These are phyloP conservation scores for Artemisia annua DNA, from an alignment of 129 eudicot species.

Conservation along the genomic window DNA sequence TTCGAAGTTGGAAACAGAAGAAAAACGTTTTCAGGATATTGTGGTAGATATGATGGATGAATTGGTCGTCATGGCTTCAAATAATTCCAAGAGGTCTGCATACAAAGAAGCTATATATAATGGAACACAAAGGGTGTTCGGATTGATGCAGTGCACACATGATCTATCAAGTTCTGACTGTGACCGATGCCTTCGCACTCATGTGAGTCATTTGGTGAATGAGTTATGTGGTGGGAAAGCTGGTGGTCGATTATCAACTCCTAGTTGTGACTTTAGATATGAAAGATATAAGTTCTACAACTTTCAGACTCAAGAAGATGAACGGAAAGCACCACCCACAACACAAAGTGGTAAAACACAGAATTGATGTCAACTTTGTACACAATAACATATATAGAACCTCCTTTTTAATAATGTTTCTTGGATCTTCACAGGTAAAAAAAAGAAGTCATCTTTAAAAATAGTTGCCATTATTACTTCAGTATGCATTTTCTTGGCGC, in stretches of 20 bases:
- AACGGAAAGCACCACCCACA: background rate
- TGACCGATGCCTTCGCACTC: conserved; percentile 6
- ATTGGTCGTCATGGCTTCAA: conserved; percentile 6
- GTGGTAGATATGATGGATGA: conserved; percentile 16
- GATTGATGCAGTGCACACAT: conserved; percentile 15
- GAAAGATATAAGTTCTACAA: background rate
- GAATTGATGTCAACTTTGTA: too few species aligned
- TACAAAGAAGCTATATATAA: background rate
- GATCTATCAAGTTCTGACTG: conserved; percentile 12
- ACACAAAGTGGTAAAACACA: too few species aligned
- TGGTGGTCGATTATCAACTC: conserved; percentile 19
- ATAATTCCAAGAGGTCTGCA: background rate
- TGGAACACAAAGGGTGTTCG: conserved; percentile 3
- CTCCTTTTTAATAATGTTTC: background rate
- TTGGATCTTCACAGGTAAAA: conserved; percentile 1
- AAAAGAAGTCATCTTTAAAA: background rate
- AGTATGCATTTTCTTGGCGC: background rate
- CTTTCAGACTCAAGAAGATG: background rate
- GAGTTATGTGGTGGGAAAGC: conserved; percentile 13
- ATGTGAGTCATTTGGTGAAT: background rate
- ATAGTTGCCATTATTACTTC: conserved; percentile 4
- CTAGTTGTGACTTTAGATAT: conserved; percentile 18
- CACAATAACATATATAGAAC: too few species aligned
- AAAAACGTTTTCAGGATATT: background rate
- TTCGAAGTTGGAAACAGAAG: background rate